phyloP scores from a whole-genome alignment of 352 stramenopile genomes.

The Hyaloperonospora brassicae region DNA sequence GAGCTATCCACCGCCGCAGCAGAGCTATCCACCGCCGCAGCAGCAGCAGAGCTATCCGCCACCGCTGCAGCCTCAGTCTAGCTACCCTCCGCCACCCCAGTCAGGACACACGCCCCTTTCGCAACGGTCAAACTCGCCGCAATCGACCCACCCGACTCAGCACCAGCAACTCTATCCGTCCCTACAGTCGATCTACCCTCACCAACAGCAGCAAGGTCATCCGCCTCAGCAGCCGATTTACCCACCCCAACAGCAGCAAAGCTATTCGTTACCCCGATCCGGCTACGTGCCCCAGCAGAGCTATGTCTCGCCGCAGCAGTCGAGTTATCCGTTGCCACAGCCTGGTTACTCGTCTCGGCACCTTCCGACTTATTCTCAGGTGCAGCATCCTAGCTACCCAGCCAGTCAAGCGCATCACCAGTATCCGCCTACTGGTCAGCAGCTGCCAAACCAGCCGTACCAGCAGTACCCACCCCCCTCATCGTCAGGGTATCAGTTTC shows the following conservation, averaged over 20 bases:
- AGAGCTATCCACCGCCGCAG: not conserved
- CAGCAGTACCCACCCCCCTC: conserved; percentile 11
- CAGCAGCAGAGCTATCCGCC: conserved; percentile 14
- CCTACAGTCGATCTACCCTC: conserved; percentile 3
- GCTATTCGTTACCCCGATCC: not conserved
- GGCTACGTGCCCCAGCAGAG: too few relatives aligned
- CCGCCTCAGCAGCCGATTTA: not conserved
- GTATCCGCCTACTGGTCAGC: too few relatives aligned
- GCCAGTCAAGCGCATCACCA: conserved; percentile 5
- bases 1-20: conserved; percentile 17
- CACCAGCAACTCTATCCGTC: conserved; percentile 7
- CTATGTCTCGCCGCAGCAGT: not conserved
- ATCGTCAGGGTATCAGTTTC: conserved; percentile 23
- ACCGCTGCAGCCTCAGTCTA: conserved; percentile 10
- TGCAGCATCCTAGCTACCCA: conserved; percentile 1
- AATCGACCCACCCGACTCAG: conserved; percentile 7
- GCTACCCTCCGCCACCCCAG: conserved; percentile 4
- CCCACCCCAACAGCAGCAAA: not conserved
- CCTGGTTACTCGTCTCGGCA: not conserved
- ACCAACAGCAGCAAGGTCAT: not conserved
- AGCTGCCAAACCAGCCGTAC: too few relatives aligned
- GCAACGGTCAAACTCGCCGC: conserved; percentile 7
- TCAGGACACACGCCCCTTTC: not conserved
- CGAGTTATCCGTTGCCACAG: not conserved
- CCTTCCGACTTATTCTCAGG: not conserved